Evolutionary conservation across 202 grass and related monocot species (phyloP).

Genomic region (Elaeis oleifera): DNA sequence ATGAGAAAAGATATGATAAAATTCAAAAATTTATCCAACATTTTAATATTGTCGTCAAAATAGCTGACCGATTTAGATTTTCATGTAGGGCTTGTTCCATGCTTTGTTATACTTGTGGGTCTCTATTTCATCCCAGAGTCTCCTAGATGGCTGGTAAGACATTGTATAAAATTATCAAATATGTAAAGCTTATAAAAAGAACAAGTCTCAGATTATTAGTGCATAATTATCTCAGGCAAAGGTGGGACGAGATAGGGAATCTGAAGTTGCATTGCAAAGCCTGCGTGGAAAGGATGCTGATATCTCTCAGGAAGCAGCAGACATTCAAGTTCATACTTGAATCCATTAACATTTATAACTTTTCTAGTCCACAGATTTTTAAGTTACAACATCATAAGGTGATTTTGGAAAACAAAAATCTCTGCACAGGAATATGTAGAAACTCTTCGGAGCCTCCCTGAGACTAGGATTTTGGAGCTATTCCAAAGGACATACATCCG

Average conservation of each 20-base stretch:
- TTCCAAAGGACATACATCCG: slow-evolving; percentile 40
- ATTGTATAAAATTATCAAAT: background rate
- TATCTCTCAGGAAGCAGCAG: slow-evolving; percentile 34
- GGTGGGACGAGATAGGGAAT: slow-evolving; percentile 41
- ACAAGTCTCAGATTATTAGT: background rate
- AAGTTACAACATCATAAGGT: no score
- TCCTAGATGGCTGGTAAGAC: slow-evolving; percentile 61
- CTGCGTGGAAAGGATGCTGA: slow-evolving; percentile 44
- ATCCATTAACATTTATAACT: background rate
- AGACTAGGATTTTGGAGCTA: slow-evolving; percentile 41
- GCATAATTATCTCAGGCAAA: slow-evolving; percentile 37
- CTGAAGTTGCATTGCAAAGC: slow-evolving; percentile 35
- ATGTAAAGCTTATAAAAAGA: background rate
- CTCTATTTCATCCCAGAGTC: slow-evolving; percentile 59
- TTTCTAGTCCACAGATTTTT: no score
- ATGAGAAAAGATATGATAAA: no score
- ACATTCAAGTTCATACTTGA: slow-evolving; percentile 36
- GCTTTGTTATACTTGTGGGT: slow-evolving; percentile 45
- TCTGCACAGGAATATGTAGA: slow-evolving; percentile 40
- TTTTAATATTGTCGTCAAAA: no score
- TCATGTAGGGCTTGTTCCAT: slow-evolving; percentile 53
- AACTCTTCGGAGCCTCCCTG: slow-evolving; percentile 32
- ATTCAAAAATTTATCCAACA: no score
- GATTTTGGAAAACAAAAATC: background rate
- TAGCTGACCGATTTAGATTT: no score